Conservation (phyloP, 306 rosid species). For the Corylus avellana region DNA sequence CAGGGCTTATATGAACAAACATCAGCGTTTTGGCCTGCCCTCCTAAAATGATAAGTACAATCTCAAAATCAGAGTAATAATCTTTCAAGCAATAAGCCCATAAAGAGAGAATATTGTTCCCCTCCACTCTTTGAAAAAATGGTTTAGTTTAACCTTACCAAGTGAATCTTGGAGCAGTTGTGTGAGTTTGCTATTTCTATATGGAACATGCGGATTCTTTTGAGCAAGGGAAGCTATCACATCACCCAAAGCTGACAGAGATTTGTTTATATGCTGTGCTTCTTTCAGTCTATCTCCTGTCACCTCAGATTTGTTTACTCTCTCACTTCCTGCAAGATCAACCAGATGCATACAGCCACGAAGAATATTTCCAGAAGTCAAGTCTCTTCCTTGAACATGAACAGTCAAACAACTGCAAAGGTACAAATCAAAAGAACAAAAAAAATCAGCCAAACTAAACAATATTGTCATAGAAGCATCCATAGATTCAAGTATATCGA, state of each 20-base stretch:
- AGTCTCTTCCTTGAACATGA: conserved; percentile 96
- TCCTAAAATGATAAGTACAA: conserved; percentile 46
- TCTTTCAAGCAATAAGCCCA: background rate
- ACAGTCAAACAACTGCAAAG: conserved; percentile 92
- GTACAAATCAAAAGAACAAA: conserved; percentile 26
- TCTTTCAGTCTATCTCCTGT: conserved; percentile 95
- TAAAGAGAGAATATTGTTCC: background rate
- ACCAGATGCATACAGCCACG: conserved; percentile 98
- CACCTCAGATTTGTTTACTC: conserved; percentile 96
- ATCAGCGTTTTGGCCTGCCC: conserved; percentile 96
- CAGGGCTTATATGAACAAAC: conserved; percentile 98
- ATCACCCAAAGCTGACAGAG: conserved; percentile 96
- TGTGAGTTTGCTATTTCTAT: conserved; percentile 95
- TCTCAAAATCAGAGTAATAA: conserved; percentile 21
- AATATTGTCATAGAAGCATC: conserved; percentile 11
- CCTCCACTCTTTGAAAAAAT: background rate
- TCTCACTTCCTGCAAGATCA: conserved; percentile 96
- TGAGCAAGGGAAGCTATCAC: conserved; percentile 97
- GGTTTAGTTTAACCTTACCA: conserved; percentile 51
- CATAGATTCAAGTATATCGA: background rate
- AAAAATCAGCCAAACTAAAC: conserved; percentile 17
- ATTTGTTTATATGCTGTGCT: conserved; percentile 92
- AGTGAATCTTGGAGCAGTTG: conserved; percentile 97
- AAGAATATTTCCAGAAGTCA: conserved; percentile 72
- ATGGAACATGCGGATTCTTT: conserved; percentile 90